Evolutionary conservation across 192 early-diverging fungal genomes (phyloP).

Genomic region (Glomus cerebriforme): DNA sequence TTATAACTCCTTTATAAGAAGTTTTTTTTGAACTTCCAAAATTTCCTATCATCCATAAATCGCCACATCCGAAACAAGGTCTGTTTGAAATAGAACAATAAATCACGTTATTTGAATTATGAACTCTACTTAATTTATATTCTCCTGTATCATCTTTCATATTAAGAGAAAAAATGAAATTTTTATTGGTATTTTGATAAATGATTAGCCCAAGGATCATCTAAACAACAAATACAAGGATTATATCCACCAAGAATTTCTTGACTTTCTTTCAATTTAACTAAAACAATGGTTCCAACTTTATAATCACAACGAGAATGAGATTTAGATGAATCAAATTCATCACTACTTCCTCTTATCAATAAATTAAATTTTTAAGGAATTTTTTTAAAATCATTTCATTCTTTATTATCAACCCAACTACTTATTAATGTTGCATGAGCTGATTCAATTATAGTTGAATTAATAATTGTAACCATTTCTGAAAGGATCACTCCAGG

Average conservation of each 20-base stretch:
- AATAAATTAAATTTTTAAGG: constrained; percentile 1
- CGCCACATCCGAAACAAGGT: constrained; percentile 18
- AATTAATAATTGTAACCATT: not conserved
- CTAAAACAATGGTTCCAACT: too few species aligned
- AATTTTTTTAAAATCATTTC: not conserved
- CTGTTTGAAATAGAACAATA: not conserved
- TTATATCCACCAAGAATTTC: constrained; percentile 24
- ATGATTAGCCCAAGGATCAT: not conserved
- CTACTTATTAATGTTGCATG: constrained; percentile 1
- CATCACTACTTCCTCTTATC: not conserved
- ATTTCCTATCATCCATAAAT: constrained; percentile 12
- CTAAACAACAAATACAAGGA: constrained; percentile 1
- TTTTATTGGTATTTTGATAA: not conserved
- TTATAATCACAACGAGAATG: too few species aligned
- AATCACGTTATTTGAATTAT: not conserved
- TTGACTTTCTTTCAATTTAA: not conserved
- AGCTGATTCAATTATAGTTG: not conserved
- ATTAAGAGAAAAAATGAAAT: constrained; percentile 26
- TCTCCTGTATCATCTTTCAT: not conserved
- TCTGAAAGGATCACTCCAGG: not conserved
- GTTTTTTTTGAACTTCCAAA: constrained; percentile 2
- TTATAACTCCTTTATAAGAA: not conserved
- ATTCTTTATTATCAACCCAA: too few species aligned
- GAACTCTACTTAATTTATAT: not conserved
- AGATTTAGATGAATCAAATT: not conserved